Conservation (phyloP, 2,329 filamentous ascomycete genomes). For the Pochonia chlamydosporia region DNA sequence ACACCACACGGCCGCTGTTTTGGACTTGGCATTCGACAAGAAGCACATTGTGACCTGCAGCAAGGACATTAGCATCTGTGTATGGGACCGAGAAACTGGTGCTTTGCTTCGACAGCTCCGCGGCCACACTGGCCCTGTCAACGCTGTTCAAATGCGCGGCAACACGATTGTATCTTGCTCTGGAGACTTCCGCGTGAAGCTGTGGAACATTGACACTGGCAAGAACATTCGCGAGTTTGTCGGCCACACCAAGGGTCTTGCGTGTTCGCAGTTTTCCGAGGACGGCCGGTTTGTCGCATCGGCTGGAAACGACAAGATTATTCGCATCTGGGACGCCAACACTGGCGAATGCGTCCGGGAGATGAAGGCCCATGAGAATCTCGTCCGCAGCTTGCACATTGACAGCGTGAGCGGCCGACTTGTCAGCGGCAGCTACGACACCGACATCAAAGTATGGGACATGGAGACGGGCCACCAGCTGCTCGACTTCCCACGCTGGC, state of each 20-base stretch:
- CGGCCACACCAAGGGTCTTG: constrained; percentile 87
- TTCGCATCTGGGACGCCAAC: constrained; percentile 92
- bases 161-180: constrained; percentile 91
- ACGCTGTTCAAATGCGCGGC: constrained; percentile 90
- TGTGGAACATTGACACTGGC: constrained; percentile 91
- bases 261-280: constrained; percentile 92
- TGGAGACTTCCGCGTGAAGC: constrained; percentile 85
- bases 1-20: constrained; percentile 79
- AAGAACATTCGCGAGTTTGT: constrained; percentile 85
- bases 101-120: constrained; percentile 69
- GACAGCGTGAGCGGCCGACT: constrained; percentile 82
- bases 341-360: constrained; percentile 78
- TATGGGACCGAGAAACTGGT: constrained; percentile 85
- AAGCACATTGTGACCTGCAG: constrained; percentile 94
- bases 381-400: constrained; percentile 87
- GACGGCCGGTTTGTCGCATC: constrained; percentile 91
- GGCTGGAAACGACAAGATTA: constrained; percentile 90
- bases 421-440: constrained; percentile 89
- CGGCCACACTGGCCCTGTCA: constrained; percentile 88
- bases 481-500: constrained; percentile 89
- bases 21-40: constrained; percentile 90
- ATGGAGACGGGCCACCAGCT: constrained; percentile 72
- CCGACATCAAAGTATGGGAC: constrained; percentile 91
- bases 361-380: constrained; percentile 74
- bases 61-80: constrained; percentile 89